phyloP scores from a whole-genome alignment of 2,329 filamentous ascomycete genomes.

The Bipolaris cookei region DNA sequence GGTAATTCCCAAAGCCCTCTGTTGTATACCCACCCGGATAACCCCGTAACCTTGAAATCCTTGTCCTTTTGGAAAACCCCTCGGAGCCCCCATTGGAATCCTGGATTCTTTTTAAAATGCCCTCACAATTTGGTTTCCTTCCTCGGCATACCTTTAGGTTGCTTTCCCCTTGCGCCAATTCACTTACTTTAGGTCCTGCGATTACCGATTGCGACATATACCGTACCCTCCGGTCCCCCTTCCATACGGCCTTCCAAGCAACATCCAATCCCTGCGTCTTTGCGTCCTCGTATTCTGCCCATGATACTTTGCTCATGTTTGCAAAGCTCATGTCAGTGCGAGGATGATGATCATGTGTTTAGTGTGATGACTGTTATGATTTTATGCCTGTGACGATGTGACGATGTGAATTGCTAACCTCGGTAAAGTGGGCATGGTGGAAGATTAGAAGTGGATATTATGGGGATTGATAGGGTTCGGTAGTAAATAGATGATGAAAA shows the following conservation, averaged over 20 bases:
- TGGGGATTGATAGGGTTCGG: too few species aligned
- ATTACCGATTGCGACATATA: slow-evolving; percentile 3
- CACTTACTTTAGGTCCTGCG: slow-evolving; percentile 1
- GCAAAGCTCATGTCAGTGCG: not conserved
- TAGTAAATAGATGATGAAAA: too few species aligned
- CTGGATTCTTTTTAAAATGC: not conserved
- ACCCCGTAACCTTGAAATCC: not conserved
- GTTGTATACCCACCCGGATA: not conserved
- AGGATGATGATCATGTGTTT: not conserved
- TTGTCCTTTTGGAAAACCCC: not conserved
- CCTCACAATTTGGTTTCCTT: slow-evolving; percentile 1
- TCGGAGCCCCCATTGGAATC: not conserved
- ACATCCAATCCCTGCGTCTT: not conserved
- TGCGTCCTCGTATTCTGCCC: not conserved
- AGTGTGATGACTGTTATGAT: not conserved
- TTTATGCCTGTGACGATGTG: not conserved
- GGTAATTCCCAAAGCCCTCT: too few species aligned
- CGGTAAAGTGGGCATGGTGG: too few species aligned
- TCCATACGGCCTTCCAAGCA: not conserved
- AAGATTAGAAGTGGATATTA: too few species aligned
- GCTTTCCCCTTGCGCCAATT: not conserved
- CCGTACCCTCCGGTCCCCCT: not conserved
- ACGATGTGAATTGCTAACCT: not conserved
- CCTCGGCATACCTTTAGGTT: not conserved
- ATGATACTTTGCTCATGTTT: slow-evolving; percentile 14